These are phyloP conservation scores for Alternaria atra DNA, from an alignment of 2,329 filamentous ascomycete species.

Conservation along the genomic window DNA sequence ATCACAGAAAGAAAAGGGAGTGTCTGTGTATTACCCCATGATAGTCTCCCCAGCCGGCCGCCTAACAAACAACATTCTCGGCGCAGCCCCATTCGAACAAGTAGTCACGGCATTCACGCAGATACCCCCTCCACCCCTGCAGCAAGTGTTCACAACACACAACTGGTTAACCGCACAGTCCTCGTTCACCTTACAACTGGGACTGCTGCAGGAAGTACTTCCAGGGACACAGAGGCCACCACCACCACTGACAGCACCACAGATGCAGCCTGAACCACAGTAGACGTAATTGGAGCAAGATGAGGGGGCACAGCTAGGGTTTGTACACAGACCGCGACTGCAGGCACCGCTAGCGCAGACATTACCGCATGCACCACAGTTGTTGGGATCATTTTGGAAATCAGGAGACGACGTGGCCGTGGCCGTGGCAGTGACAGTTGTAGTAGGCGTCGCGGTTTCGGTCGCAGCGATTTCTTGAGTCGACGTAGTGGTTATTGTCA, in stretches of 20 bases:
- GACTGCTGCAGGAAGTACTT: not conserved
- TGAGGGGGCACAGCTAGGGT: not conserved
- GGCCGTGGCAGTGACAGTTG: not conserved
- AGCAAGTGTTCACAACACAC: slow-evolving; percentile 3
- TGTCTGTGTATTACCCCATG: not conserved
- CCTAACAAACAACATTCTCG: slow-evolving; percentile 2
- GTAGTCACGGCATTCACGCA: not conserved
- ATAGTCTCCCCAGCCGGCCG: not conserved
- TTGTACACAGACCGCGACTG: not conserved
- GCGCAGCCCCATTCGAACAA: not conserved
- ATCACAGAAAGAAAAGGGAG: too few species aligned
- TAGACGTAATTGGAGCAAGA: not conserved
- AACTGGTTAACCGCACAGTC: not conserved
- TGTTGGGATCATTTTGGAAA: not conserved
- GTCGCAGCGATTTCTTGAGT: not conserved
- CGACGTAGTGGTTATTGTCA: not conserved
- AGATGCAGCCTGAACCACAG: not conserved
- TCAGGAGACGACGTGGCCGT: not conserved
- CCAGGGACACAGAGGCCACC: not conserved
- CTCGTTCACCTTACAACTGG: not conserved
- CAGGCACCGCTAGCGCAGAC: not conserved
- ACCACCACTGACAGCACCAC: not conserved
- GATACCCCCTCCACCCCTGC: not conserved
- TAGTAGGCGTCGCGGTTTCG: not conserved
- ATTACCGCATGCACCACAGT: slow-evolving; percentile 5